These are phyloP conservation scores for Dioscorea cayenensis DNA, from an alignment of 116 monocot genomes.

Conservation along the genomic window DNA sequence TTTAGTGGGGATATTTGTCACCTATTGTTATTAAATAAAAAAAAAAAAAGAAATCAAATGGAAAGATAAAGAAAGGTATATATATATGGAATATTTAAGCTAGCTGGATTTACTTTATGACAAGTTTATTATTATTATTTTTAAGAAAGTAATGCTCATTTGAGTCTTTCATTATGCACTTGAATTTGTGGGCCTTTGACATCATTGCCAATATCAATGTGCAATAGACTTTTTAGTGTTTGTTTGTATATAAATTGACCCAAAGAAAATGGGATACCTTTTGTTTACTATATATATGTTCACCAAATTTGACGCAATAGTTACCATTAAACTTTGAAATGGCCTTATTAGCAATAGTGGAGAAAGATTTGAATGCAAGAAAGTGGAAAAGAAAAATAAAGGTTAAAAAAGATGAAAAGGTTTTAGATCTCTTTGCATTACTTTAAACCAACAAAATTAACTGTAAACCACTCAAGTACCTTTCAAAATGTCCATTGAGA, in stretches of 20 bases:
- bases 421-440: not conserved
- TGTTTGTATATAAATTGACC: too few species aligned
- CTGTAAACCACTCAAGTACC: not conserved
- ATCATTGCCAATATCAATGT: not conserved
- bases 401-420: not conserved
- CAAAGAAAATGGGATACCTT: not conserved
- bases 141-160: not conserved
- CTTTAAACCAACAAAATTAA: not conserved
- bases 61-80: too few species aligned
- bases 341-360: not conserved
- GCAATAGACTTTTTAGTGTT: too few species aligned
- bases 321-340: not conserved
- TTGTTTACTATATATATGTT: not conserved
- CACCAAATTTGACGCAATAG: not conserved
- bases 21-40: too few species aligned
- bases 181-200: not conserved
- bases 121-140: not conserved
- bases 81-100: too few species aligned
- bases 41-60: too few species aligned
- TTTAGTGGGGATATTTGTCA: too few species aligned
- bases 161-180: not conserved
- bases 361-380: conserved; percentile 1
- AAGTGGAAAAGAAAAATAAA: not conserved
- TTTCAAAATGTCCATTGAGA: not conserved
- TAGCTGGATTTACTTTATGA: too few species aligned